Base-by-base conservation (phyloP, 2,329 filamentous ascomycete species). In the Cladophialophora immunda region DNA sequence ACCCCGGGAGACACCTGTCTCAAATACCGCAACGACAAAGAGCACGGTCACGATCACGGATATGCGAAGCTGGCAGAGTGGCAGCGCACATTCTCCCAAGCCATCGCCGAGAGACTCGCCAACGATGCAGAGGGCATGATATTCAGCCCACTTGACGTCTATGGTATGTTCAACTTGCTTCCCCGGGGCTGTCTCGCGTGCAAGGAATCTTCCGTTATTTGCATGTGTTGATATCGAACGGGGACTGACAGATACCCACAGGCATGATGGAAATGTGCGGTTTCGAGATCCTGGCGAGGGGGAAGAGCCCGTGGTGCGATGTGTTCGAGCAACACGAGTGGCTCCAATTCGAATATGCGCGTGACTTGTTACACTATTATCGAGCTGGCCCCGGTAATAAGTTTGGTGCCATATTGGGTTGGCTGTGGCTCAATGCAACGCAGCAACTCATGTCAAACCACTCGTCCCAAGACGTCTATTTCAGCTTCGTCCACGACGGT, bases 401-500 rank as follows among this genome's bases (percentile, higher is more conserved):
- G 32, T 88, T 85, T 70, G 82, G 81, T 2, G 78, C 79, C 5
- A 77, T 80, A 1, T 85, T 88, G 84, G 86, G 86, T 2, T 85
- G 81, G 81, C 73, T 87, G 9, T 89, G 84, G 83, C 71, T 89
- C 54, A 86, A 88, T 73, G 85, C 85, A 3, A 88, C 85, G 0
- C 78, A 81, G 6, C 77, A 81, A 55, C 73, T 88, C 38, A 75
- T 88, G 64, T 70, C 76, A 4, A 74, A 81, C 45, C 82, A 84
- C 0, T 78, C 79, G 2, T 67, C 69, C 5, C 57, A 64, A 47
- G 66, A 72, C 27, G 73, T 87, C 17, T 88, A 86, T 72, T 83
- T 88, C 70, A 87, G 83, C 73, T 88, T 88, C 68, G 86, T 85
- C 3, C 86, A 88, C 66, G 86, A 88, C 69, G 85, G 84, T 36